These are phyloP conservation scores for Candida corydali DNA, from an alignment of 805 yeast species.

Conservation along the genomic window DNA sequence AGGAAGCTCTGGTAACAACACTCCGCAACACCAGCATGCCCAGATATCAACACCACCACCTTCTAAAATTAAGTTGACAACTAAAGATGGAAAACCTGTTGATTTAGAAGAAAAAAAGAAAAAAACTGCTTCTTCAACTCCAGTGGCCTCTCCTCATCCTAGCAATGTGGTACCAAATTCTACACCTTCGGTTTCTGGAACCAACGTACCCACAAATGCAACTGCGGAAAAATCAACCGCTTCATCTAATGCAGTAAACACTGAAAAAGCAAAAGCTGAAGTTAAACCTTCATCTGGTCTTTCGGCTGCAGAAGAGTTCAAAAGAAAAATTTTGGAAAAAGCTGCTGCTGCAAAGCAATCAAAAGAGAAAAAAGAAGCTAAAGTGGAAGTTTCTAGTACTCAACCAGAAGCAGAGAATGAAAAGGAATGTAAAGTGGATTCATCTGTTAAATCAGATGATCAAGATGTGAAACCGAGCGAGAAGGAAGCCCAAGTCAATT, in stretches of 20 bases:
- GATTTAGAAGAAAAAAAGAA: conserved; percentile 41
- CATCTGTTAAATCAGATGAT: background rate
- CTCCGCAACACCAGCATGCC: conserved; percentile 8
- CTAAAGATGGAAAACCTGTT: conserved; percentile 39
- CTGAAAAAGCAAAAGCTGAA: conserved; percentile 10
- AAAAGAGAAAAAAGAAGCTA: background rate
- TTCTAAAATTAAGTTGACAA: conserved; percentile 34
- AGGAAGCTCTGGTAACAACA: conserved; percentile 1
- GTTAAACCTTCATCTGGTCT: conserved; percentile 12
- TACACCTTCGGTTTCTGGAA: no score
- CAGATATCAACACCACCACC: conserved; percentile 10
- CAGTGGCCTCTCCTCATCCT: conserved; percentile 26
- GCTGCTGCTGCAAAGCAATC: conserved; percentile 11
- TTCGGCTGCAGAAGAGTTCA: conserved; percentile 33
- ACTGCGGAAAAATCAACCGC: conserved; percentile 9
- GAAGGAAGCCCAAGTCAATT: no score
- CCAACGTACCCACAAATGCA: no score
- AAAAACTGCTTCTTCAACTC: conserved; percentile 23
- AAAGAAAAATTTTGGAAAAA: conserved; percentile 29
- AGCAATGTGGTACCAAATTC: conserved; percentile 7
- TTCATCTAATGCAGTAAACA: conserved; percentile 11
- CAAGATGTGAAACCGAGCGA: no score
- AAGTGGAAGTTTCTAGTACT: background rate
- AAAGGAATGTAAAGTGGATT: conserved; percentile 5
- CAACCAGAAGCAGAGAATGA: background rate